Base-by-base conservation (phyloP, 192 early-diverging fungal species). In the Podila horticola region DNA sequence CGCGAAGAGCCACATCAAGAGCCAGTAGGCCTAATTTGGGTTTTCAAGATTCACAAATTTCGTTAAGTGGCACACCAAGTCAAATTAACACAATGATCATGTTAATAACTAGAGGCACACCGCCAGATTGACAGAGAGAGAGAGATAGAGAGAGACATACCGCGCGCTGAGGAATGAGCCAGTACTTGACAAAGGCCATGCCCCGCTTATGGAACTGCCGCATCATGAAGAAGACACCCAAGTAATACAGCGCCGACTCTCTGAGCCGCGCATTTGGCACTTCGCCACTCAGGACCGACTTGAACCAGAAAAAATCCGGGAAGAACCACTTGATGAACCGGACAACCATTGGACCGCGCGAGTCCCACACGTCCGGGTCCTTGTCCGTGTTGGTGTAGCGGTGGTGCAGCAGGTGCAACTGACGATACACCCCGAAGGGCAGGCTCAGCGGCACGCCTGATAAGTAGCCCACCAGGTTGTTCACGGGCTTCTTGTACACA, bases 321-420 rank as follows among this genome's bases (percentile, higher is more conserved):
- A 70, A 63, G 59, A 77, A 77, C 75, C 75, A 77, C 51, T 77
- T 77, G 69, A 77, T n/a, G 58, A 51, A 58, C 19, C 75, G 52
- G 15, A 67, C 1, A 2, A 77, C 64, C 75, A 77, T 77, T 0
- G 68, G 68, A 11, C 75, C 75, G 2, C 55, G 62, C 2, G 75
- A 28, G 41, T 77, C 75, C 75, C 75, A 77, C 10, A 66, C 30
- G 49, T 77, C 75, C 17, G 75, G 75, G 26, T 77, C 75, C 12
- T 51, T 65, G 1, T 71, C 68, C n/a, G 68, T 71, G 29, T 77
- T 77, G 34, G 69, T 71, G 34, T 77, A 66, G 15, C 75, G 75
- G 24, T 77, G 75, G 36, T 77, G 75, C 22, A 77, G 13, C 58
- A 77, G 64, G 48, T 77, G 75, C 57, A 77, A 34, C 41, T 77